Base-by-base conservation (phyloP, 495 filamentous ascomycete genomes). In the Talaromyces nanjingensis region DNA sequence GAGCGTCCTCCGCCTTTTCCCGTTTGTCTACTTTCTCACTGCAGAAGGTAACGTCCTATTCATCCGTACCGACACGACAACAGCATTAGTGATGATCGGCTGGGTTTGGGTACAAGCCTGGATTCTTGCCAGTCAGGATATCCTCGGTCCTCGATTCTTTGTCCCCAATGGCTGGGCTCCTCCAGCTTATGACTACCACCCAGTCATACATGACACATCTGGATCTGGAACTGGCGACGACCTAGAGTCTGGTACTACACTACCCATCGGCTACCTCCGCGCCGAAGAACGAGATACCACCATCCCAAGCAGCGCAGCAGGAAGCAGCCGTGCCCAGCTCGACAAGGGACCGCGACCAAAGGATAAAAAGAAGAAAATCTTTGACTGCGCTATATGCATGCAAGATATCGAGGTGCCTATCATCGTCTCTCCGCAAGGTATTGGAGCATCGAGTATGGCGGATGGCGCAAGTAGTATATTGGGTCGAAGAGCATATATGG, bases 71-170 rank as follows among this genome's bases (percentile, higher is more conserved):
- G 89, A 96, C 68, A 76, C 75, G 64, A 81, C 73, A 25, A 83
- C 84, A 4, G 86, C 92, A 39, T 68, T 79, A 25, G 73, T 82
- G 3, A 80, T 96, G 57, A 79, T 79, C 6, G 88, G 81, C 18
- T 98, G 93, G 94, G 76, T 96, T n/a, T 96, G 93, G 91, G 62
- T 91, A n/a, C 94, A 98, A 72, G 84, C 93, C 37, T 87, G 90
- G 76, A 71, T 89, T 12, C 76, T 98, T 14, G 82, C 78, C 2
- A 87, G 84, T 64, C 93, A 98, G 75, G 89, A 91, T 64, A 78
- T 96, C 20, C 76, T 97, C n/a, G 94, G 93, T 0, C 91, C 93
- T 0, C 76, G 94, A 52, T 91, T 92, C 72, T 85, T 88, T 65
- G 74, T 91, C n/a, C 81, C 83, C 3, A 80, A 81, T 24, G 79